Percentiles rank a stretch among this genome's conserved stretches.
phyloP scores from a whole-genome alignment of 208 protist genomes.

The Leptomonas pyrrhocoris region DNA sequence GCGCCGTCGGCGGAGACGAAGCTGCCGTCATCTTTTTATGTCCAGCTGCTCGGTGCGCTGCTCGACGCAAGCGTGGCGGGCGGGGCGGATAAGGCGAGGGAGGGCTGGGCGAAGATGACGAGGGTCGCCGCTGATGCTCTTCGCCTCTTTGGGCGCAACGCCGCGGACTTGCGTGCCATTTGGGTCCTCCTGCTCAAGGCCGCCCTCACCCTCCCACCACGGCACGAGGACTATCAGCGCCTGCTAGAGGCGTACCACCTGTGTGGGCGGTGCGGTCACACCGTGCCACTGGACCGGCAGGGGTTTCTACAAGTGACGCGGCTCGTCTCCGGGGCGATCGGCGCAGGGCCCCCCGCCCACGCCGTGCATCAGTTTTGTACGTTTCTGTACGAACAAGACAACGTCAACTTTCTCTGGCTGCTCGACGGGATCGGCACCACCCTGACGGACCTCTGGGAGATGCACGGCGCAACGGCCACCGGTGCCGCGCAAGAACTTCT shows the following conservation, averaged over 20 bases:
- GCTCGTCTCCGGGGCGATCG: slow-evolving; percentile 43
- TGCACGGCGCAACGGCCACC: slow-evolving; percentile 31
- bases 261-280: slow-evolving; percentile 47
- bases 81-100: neutral
- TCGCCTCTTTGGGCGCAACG: slow-evolving; percentile 58
- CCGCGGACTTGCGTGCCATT: slow-evolving; percentile 43
- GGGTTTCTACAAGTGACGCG: slow-evolving; percentile 68
- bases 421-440: slow-evolving; percentile 55
- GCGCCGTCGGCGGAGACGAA: slow-evolving; percentile 59
- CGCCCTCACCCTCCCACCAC: slow-evolving; percentile 57
- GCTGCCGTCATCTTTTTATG: slow-evolving; percentile 60
- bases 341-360: slow-evolving; percentile 7
- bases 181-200: slow-evolving; percentile 81
- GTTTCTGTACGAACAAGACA: slow-evolving; percentile 58
- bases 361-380: slow-evolving; percentile 21
- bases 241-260: slow-evolving; percentile 71
- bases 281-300: slow-evolving; percentile 44
- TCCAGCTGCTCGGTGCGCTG: slow-evolving; percentile 66
- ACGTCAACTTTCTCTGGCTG: slow-evolving; percentile 73
- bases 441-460: slow-evolving; percentile 53
- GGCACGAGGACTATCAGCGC: slow-evolving; percentile 34
- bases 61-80: slow-evolving; percentile 40
- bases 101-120: slow-evolving; percentile 44
- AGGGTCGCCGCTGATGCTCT: slow-evolving; percentile 45
- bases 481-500: slow-evolving; percentile 35